These are phyloP conservation scores for Grosmannia clavigera DNA, from an alignment of 2,329 filamentous ascomycete species.

Conservation along the genomic window DNA sequence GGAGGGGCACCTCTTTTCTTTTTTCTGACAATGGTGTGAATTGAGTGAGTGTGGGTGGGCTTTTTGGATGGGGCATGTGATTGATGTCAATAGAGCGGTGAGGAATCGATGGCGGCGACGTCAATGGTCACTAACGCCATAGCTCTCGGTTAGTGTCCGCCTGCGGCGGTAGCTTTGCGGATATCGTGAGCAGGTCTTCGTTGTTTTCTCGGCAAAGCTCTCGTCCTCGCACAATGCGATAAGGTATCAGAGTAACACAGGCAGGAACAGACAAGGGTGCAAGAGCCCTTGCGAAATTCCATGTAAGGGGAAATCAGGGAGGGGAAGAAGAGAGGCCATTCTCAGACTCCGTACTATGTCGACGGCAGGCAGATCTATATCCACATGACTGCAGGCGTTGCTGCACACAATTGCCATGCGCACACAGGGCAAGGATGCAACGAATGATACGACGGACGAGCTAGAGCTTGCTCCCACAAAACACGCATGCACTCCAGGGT, in stretches of 20 bases:
- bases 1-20: not conserved
- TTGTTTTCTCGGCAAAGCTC: not conserved
- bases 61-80: slow-evolving; percentile 2
- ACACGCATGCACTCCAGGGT: not conserved
- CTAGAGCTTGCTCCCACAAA: not conserved
- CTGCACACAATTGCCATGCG: not conserved
- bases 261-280: not conserved
- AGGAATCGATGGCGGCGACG: not conserved
- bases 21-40: not conserved
- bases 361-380: slow-evolving; percentile 1
- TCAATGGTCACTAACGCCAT: slow-evolving; percentile 2
- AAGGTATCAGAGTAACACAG: not conserved
- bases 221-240: not conserved
- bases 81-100: slow-evolving; percentile 4
- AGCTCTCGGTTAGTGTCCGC: not conserved
- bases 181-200: not conserved
- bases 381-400: not conserved
- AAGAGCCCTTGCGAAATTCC: not conserved
- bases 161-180: not conserved
- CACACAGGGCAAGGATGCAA: not conserved
- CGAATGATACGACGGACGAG: not conserved
- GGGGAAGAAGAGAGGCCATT: not conserved
- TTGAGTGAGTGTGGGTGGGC: not conserved
- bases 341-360: no score
- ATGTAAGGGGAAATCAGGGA: not conserved